Percentiles rank a stretch among this genome's conserved stretches.
Evolutionary conservation across 2,329 filamentous ascomycete genomes (phyloP).

Genomic region (Colletotrichum coccodes): DNA sequence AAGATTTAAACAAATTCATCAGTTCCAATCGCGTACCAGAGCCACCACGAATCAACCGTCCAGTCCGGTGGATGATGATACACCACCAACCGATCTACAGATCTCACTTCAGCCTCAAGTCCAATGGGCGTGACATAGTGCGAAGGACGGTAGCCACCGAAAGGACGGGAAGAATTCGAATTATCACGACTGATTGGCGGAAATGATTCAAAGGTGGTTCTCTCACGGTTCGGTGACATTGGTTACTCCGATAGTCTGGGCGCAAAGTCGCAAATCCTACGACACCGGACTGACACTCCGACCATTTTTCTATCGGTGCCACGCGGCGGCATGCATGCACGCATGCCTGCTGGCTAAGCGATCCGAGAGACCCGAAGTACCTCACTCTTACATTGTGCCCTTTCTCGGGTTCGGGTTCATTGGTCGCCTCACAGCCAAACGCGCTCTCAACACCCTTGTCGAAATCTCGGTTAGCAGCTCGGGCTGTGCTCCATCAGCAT

Average conservation of each 20-base stretch:
- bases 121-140: background rate
- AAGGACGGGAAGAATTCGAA: too few species aligned
- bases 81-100: background rate
- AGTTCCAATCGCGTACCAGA: background rate
- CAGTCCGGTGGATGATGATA: background rate
- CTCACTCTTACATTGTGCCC: background rate
- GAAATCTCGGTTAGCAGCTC: slow-evolving; percentile 15
- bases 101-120: background rate
- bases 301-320: background rate
- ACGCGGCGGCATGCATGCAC: slow-evolving; percentile 25
- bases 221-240: background rate
- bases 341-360: background rate
- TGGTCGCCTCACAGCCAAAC: background rate
- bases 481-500: slow-evolving; percentile 3
- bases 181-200: background rate
- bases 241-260: slow-evolving; percentile 12
- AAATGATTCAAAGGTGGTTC: background rate
- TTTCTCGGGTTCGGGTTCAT: background rate
- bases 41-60: background rate
- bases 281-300: background rate
- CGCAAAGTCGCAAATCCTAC: background rate
- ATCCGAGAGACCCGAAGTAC: slow-evolving; percentile 15
- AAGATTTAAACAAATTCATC: background rate
- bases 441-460: background rate
- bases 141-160: background rate